phyloP scores from a whole-genome alignment of 306 rosid species.

The Quercus bicolor region DNA sequence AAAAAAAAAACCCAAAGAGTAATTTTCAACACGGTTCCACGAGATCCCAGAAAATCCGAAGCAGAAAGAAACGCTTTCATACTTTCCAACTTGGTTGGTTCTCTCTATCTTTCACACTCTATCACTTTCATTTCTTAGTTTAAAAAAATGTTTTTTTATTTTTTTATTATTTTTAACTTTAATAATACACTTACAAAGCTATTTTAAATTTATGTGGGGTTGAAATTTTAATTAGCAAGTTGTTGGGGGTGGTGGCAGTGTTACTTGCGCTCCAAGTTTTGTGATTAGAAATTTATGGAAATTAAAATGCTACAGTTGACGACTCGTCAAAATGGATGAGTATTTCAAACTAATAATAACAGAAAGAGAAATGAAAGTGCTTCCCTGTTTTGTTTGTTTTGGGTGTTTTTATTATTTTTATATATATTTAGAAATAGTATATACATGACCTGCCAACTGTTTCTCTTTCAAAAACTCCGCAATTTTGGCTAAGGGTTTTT shows the following conservation, averaged over 20 bases:
- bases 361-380: slow-evolving; percentile 2
- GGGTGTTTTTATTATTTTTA: background rate
- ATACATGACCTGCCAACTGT: slow-evolving; percentile 1
- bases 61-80: no score
- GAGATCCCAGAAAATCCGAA: no score
- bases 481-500: no score
- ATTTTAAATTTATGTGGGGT: background rate
- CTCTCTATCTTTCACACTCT: no score
- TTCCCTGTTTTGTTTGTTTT: background rate
- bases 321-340: slow-evolving; percentile 14
- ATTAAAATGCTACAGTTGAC: background rate
- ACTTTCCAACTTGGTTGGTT: no score
- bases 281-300: background rate
- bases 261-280: slow-evolving; percentile 46
- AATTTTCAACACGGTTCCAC: no score
- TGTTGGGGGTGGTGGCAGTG: background rate
- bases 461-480: background rate
- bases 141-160: no score
- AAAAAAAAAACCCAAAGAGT: no score
- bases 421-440: background rate
- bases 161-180: no score
- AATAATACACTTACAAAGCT: background rate
- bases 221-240: background rate
- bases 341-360: slow-evolving; percentile 17
- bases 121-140: no score